These are phyloP conservation scores for Stipa capillata DNA, from an alignment of 176 grass and related monocot genomes.

Conservation along the genomic window DNA sequence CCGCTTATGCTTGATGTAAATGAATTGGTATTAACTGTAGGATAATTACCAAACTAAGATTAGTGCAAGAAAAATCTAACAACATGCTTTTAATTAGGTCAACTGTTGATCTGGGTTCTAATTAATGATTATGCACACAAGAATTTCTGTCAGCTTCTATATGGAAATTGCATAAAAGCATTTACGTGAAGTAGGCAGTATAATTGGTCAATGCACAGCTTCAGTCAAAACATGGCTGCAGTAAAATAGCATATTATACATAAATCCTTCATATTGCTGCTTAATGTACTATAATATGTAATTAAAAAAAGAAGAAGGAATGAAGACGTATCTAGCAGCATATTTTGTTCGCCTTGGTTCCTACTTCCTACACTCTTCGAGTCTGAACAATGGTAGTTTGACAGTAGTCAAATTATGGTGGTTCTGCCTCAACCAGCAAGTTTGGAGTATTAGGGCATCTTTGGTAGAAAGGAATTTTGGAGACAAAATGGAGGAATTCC, in stretches of 20 bases:
- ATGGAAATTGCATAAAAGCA: neutral
- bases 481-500: too few species aligned
- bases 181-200: neutral
- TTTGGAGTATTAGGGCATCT: too few species aligned
- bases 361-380: too few species aligned
- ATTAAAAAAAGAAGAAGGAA: neutral
- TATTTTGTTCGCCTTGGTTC: too few species aligned
- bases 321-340: too few species aligned
- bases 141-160: neutral
- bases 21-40: neutral
- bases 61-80: neutral
- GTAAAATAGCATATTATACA: neutral
- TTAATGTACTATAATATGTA: neutral
- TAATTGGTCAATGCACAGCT: neutral
- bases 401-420: too few species aligned
- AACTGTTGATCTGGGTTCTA: neutral
- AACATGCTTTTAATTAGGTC: neutral
- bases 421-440: too few species aligned
- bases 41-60: neutral
- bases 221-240: neutral
- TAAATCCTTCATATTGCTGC: neutral
- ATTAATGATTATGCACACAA: too few species aligned
- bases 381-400: too few species aligned
- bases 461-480: too few species aligned
- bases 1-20: neutral